phyloP scores from a whole-genome alignment of 2,329 filamentous ascomycete species.

The Aspergillus texensis region DNA sequence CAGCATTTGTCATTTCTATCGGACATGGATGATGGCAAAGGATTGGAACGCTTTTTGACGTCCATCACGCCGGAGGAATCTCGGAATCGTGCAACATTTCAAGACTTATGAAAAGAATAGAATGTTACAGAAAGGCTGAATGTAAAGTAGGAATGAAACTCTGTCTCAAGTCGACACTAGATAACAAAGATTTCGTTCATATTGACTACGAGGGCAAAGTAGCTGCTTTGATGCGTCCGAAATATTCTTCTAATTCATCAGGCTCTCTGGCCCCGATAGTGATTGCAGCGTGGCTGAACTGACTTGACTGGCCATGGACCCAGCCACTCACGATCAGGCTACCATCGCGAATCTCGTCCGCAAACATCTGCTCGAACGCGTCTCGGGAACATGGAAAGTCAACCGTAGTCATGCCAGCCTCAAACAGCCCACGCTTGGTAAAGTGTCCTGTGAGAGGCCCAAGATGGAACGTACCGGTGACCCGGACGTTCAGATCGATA shows the following conservation, averaged over 20 bases:
- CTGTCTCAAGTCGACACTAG: too few species aligned
- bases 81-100: too few species aligned
- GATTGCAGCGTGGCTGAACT: too few species aligned
- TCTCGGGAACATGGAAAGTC: not conserved
- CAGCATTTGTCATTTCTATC: conserved; percentile 58
- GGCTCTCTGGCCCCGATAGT: too few species aligned
- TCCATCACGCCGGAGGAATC: too few species aligned
- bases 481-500: conserved; percentile 11
- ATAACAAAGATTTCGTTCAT: too few species aligned
- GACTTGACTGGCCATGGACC: not conserved
- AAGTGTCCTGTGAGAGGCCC: conserved; percentile 10
- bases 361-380: not conserved
- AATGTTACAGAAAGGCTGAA: too few species aligned
- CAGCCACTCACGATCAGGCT: conserved; percentile 5
- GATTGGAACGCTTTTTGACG: not conserved
- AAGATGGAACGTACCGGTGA: conserved; percentile 8
- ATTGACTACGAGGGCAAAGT: too few species aligned
- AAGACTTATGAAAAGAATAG: too few species aligned
- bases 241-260: too few species aligned
- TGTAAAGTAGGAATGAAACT: too few species aligned
- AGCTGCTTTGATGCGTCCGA: too few species aligned
- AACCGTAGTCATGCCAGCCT: not conserved
- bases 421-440: not conserved
- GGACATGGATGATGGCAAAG: not conserved
- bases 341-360: not conserved